Evolutionary conservation across 148 eudicot species (phyloP).

Genomic region (Arctostaphylos glauca): DNA sequence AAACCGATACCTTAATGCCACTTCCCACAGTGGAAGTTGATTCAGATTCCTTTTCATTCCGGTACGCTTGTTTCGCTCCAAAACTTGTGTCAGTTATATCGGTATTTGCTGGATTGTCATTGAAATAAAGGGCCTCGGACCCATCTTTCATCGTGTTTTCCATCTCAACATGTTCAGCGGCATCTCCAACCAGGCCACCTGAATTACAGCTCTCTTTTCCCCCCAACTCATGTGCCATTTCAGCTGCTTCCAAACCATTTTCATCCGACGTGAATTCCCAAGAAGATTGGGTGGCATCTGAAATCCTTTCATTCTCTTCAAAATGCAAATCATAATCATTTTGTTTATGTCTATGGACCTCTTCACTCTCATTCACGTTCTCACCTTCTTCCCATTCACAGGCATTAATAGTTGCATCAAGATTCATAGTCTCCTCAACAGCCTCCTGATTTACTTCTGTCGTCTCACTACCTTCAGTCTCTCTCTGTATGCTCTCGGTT

Average conservation of each 20-base stretch:
- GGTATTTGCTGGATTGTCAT: slow-evolving; percentile 15
- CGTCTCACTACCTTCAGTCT: slow-evolving; percentile 22
- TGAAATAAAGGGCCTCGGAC: slow-evolving; percentile 16
- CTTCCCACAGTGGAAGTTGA: slow-evolving; percentile 29
- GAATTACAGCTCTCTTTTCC: slow-evolving; percentile 29
- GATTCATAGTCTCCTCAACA: slow-evolving; percentile 25
- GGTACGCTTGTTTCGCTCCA: slow-evolving; percentile 28
- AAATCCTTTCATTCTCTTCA: slow-evolving; percentile 31
- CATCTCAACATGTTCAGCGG: slow-evolving; percentile 28
- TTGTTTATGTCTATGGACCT: slow-evolving; percentile 20
- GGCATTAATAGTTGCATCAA: slow-evolving; percentile 24
- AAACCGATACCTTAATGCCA: slow-evolving; percentile 16
- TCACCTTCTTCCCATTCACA: slow-evolving; percentile 21
- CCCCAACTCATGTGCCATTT: slow-evolving; percentile 18
- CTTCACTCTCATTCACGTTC: slow-evolving; percentile 28
- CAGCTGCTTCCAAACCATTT: slow-evolving; percentile 20
- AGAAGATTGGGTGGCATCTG: slow-evolving; percentile 26
- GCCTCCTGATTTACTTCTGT: slow-evolving; percentile 24
- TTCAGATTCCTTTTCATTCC: slow-evolving; percentile 29
- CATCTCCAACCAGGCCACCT: slow-evolving; percentile 29
- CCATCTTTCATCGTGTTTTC: slow-evolving; percentile 20
- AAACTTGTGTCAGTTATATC: slow-evolving; percentile 28
- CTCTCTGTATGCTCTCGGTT: slow-evolving; percentile 18
- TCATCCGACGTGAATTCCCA: slow-evolving; percentile 27
- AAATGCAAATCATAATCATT: slow-evolving; percentile 13